Percentiles rank a stretch among this genome's conserved stretches.
These are phyloP conservation scores for Botrytis hyacinthi DNA, from an alignment of 2,329 filamentous ascomycete genomes.

Conservation along the genomic window DNA sequence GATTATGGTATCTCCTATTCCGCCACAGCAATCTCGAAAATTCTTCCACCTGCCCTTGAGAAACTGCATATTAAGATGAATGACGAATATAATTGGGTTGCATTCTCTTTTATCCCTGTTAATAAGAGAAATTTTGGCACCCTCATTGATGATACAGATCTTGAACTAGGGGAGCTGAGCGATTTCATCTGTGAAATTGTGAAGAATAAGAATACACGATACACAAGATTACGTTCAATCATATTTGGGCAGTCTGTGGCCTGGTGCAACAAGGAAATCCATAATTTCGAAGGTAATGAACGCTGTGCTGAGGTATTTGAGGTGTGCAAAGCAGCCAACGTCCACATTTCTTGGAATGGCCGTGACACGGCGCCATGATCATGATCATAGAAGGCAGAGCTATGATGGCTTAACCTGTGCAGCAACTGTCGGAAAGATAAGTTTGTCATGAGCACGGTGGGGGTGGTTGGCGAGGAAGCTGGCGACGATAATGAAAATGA, in stretches of 20 bases:
- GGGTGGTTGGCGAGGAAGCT: neutral
- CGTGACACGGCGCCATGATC: neutral
- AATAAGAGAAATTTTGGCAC: neutral
- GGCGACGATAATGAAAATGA: neutral
- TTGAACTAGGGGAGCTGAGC: neutral
- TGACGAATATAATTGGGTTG: neutral
- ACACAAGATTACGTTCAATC: neutral
- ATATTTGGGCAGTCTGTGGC: neutral
- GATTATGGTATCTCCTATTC: neutral
- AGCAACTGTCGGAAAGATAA: neutral
- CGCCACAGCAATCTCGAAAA: neutral
- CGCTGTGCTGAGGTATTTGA: neutral
- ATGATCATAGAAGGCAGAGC: neutral
- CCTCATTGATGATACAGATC: neutral
- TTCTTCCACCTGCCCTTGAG: neutral
- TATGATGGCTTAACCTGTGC: neutral
- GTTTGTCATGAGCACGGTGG: neutral
- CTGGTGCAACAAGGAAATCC: neutral
- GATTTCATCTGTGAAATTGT: neutral
- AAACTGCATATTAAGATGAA: neutral
- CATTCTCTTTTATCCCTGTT: neutral
- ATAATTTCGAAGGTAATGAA: neutral
- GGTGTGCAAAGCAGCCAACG: neutral
- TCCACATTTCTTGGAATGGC: neutral
- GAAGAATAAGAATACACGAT: neutral